A percentile compares a stretch with the other conserved stretches of the same genome.
Evolutionary conservation across 495 filamentous ascomycete species (phyloP).

Genomic region (Neurospora discreta): DNA sequence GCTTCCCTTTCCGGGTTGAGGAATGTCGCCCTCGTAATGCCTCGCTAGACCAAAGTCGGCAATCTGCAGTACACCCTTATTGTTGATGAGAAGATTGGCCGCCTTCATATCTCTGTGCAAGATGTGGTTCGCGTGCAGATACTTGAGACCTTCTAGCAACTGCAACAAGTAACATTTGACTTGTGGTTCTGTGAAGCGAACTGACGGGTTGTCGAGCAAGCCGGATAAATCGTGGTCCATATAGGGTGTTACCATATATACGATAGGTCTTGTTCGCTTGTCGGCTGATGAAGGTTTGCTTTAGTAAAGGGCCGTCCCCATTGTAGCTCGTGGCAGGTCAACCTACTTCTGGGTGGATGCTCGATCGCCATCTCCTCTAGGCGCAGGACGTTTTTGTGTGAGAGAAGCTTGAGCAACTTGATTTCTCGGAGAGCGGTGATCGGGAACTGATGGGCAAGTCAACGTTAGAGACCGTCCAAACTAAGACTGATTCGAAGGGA

Average conservation of each 20-base stretch:
- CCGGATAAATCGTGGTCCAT: constrained; percentile 98
- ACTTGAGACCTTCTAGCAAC: constrained; percentile 76
- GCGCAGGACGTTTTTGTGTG: constrained; percentile 75
- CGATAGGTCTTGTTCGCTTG: constrained; percentile 71
- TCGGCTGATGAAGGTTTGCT: constrained; percentile 36
- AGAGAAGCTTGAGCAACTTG: constrained; percentile 89
- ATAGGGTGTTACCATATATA: constrained; percentile 98
- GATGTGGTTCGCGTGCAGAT: constrained; percentile 83
- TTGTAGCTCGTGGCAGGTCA: background rate
- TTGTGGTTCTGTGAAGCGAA: constrained; percentile 74
- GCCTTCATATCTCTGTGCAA: constrained; percentile 98
- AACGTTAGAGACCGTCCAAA: constrained; percentile 5
- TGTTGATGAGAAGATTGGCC: constrained; percentile 94
- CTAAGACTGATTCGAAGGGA: background rate
- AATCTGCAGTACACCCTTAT: constrained; percentile 87
- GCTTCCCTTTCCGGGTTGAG: constrained; percentile 65
- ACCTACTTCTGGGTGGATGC: constrained; percentile 48
- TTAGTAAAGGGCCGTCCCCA: background rate
- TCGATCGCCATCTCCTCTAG: constrained; percentile 97
- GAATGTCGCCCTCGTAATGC: constrained; percentile 80
- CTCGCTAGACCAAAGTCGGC: constrained; percentile 93
- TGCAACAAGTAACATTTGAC: constrained; percentile 98
- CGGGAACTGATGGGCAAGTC: constrained; percentile 42
- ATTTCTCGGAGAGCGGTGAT: constrained; percentile 80
- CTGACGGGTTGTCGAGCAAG: constrained; percentile 84